Base-by-base conservation (phyloP, 129 eudicot genomes). In the Sambucus nigra region DNA sequence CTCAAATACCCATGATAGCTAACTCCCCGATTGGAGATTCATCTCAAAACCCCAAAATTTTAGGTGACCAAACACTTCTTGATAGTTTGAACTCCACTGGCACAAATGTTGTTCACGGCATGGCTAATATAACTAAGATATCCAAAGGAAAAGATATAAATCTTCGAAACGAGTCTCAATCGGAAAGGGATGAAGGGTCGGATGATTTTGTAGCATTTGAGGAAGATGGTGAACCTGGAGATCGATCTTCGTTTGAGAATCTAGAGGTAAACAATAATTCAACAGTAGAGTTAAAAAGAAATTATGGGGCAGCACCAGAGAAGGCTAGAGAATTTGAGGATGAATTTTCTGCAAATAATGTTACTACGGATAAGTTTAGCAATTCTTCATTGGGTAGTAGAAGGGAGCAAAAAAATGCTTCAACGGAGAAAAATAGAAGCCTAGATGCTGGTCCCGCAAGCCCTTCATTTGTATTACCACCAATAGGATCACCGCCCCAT, bases 51-150 rank as follows among this genome's bases (percentile, higher is more conserved):
- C 48, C 69, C 31, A 52, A 66, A 41, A 38, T 45, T n/a, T 40
- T 42, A 20, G 63, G 18, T 21, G 65, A 69, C 41, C 7, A 4
- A 10, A 71, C 67, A 39, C 14, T 2, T 47, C 55, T 59, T 48
- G 58, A 64, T 53, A 61, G 51, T 18, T 29, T 56, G 20, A 71
- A 62, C 50, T 12, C 60, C 35, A 67, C 70, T 24, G 48, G 35
- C 21, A 47, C 57, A 29, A 38, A 28, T 39, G 49, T 44, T 53
- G 33, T 28, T 32, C 44, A n/a, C 48, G 65, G 40, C 22, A 50
- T 46, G 44, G 58, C 57, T 21, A 42, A 53, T 64, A 24, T 27
- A 16, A 26, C 64, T 26, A 16, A 2, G 15, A 40, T 28, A 33
- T 28, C 31, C 1, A 49, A 32, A 23, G 69, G 42, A 15, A 22